Evolutionary conservation across 2,329 filamentous ascomycete genomes (phyloP).

Genomic region (Paracamarosporium sp.): DNA sequence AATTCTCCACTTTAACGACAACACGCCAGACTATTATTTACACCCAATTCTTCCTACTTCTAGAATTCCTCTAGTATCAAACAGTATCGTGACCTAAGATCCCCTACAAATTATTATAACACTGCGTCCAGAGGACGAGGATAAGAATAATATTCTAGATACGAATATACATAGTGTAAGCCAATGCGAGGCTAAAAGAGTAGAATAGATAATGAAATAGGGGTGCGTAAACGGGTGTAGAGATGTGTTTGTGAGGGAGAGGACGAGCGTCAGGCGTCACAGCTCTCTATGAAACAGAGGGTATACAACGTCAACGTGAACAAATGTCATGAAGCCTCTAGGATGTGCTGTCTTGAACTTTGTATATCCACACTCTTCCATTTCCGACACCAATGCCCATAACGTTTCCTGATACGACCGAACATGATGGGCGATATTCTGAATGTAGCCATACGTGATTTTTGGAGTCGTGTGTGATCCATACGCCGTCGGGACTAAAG

Average conservation of each 20-base stretch:
- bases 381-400: constrained; percentile 16
- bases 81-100: background rate
- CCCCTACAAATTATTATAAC: background rate
- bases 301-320: background rate
- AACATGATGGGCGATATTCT: constrained; percentile 19
- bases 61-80: constrained; percentile 1
- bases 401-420: constrained; percentile 15
- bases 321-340: background rate
- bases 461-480: background rate
- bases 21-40: background rate
- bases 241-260: background rate
- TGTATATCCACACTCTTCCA: constrained; percentile 22
- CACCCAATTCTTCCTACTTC: background rate
- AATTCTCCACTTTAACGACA: no score
- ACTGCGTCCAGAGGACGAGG: background rate
- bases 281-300: background rate
- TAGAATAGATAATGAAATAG: background rate
- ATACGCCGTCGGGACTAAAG: background rate
- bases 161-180: background rate
- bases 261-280: background rate
- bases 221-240: background rate
- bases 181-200: background rate
- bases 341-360: background rate
- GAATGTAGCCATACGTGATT: background rate
- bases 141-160: background rate